Percentiles rank a stretch among this genome's conserved stretches.
phyloP scores from a whole-genome alignment of 1,139 yeast species.

The Saccharomycopsis crataegensis region DNA sequence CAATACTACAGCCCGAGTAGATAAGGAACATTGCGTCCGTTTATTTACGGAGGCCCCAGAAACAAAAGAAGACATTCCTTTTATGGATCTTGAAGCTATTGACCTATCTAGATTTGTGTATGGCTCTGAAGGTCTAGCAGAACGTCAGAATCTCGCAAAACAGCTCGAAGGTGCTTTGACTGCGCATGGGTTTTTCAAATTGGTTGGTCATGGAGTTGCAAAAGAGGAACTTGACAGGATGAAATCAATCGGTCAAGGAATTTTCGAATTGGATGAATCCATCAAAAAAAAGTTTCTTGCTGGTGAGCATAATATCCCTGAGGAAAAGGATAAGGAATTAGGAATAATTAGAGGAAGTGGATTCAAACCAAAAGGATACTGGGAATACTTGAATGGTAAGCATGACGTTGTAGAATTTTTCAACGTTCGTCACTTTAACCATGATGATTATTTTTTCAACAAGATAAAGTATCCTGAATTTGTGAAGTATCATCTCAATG shows the following conservation, averaged over 20 bases:
- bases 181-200: conserved; percentile 39
- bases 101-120: conserved; percentile 33
- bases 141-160: conserved; percentile 30
- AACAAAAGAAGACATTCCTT: conserved; percentile 24
- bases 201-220: conserved; percentile 33
- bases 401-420: conserved; percentile 37
- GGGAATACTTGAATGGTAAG: conserved; percentile 37
- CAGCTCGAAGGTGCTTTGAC: conserved; percentile 33
- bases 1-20: background rate
- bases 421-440: conserved; percentile 33
- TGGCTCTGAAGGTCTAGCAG: conserved; percentile 29
- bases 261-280: conserved; percentile 35
- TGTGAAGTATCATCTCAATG: conserved; percentile 31
- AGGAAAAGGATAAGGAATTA: conserved; percentile 26
- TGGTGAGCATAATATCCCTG: conserved; percentile 29
- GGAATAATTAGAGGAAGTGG: conserved; percentile 43
- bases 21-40: conserved; percentile 27
- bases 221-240: conserved; percentile 29
- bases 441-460: conserved; percentile 26
- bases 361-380: conserved; percentile 39
- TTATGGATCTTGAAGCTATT: conserved; percentile 30
- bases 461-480: conserved; percentile 30
- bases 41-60: conserved; percentile 31
- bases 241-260: conserved; percentile 33
- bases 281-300: conserved; percentile 27